Base-by-base conservation (phyloP, 768 basidiomycete genomes). In the Trichaptum fuscoviolaceum region DNA sequence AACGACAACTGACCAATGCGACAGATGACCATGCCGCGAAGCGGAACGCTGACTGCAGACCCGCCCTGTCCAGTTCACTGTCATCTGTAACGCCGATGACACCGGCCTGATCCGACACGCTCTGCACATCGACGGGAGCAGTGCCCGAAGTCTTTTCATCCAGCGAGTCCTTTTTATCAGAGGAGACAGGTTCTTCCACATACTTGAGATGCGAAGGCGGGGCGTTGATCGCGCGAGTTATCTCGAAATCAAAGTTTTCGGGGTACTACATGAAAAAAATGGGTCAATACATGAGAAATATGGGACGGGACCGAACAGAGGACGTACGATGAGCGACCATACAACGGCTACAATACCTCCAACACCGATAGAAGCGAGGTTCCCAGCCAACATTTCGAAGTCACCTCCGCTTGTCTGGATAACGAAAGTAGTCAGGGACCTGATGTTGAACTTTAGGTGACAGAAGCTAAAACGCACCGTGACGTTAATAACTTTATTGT, bases 311-410 rank as follows among this genome's bases (percentile, higher is more conserved):
- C 58, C 27, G 9, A 61, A 62, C 3, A 2, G 30, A 25, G 5
- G 7, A 76, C 86, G 66, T 72, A 90, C 89, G 25, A 95, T 79
- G 60, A 87, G 74, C 0, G 93, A 93, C 36, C 83, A 77, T 2
- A 76, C 79, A 25, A 87, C 81, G 1, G 93, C 84, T 68, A 97
- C 80, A 65, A 97, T 88, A 3, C 84, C 93, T 8, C 93, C 92
- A 15, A 91, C 81, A 27, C 85, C 90, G 69, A 96, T 92, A 1
- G 93, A 88, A 1, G 88, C 89, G n/a, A 96, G 78, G 77, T 96
- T 95, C 1, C 95, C 95, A 0, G 93, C 88, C 18, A 97, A 82
- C 93, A 97, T 96, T 72, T 85, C 83, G 65, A 81, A 80, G 73
- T 86, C 83, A 23, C 79, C 86, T 76, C 83, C 80, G 62, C 79